phyloP scores from a whole-genome alignment of 2,329 filamentous ascomycete genomes.

The Cordyceps tenuipes region DNA sequence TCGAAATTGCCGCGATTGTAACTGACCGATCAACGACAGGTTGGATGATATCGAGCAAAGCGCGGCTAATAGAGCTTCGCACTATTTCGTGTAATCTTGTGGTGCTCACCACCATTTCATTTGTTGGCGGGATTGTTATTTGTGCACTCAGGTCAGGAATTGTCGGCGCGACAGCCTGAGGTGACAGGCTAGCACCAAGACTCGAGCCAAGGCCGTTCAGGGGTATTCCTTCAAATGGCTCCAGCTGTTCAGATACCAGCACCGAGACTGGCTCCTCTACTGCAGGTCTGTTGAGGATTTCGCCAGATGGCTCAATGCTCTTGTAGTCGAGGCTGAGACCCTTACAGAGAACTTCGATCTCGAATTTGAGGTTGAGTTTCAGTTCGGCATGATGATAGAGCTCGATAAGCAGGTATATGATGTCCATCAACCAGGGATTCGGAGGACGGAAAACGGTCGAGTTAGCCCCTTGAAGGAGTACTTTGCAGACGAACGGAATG shows the following conservation, averaged over 20 bases:
- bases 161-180: slow-evolving; percentile 66
- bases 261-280: slow-evolving; percentile 55
- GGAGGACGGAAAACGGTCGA: slow-evolving; percentile 89
- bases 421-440: slow-evolving; percentile 97
- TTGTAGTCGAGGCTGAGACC: slow-evolving; percentile 88
- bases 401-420: slow-evolving; percentile 82
- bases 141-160: slow-evolving; percentile 77
- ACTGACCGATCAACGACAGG: slow-evolving; percentile 96
- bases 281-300: slow-evolving; percentile 68
- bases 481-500: slow-evolving; percentile 96
- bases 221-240: slow-evolving; percentile 75
- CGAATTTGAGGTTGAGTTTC: slow-evolving; percentile 95
- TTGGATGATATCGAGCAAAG: slow-evolving; percentile 92
- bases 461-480: slow-evolving; percentile 72
- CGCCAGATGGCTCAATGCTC: slow-evolving; percentile 75
- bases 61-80: slow-evolving; percentile 74
- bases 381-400: slow-evolving; percentile 88
- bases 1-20: slow-evolving; percentile 95
- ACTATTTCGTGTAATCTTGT: slow-evolving; percentile 68
- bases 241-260: slow-evolving; percentile 57
- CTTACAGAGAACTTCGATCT: slow-evolving; percentile 95
- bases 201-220: slow-evolving; percentile 64
- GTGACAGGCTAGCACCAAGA: slow-evolving; percentile 65
- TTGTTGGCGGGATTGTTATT: slow-evolving; percentile 72
- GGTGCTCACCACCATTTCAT: slow-evolving; percentile 68